Evolutionary conservation across 331 rosid species (phyloP), one percentile per base, ranked within the genome.

Genomic region (Pyracantha coccinea): DNA sequence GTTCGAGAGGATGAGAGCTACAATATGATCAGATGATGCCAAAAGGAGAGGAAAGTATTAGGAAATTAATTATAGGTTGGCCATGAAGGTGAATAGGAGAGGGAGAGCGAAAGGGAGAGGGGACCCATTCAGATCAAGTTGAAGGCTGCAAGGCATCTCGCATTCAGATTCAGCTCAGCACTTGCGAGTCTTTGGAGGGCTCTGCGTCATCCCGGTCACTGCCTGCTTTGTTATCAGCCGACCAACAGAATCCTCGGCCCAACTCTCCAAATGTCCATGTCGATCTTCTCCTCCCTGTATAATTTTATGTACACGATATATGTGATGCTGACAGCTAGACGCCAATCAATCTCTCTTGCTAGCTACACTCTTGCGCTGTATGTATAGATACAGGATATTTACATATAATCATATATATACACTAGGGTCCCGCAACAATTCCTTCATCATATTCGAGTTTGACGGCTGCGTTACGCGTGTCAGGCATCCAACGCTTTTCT

Each of bases 401-500:
- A 23, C 63, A 57, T 15, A 52, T 52, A 52, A 15, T 52, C 57
- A 10, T 38, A 9, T 38, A 35, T 35, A 2, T 10, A 38, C 13
- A 38, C 41, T 33, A 38, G 45, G 45, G 41, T 33, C 11, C 4
- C 11, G 12, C 41, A 8, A 8, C 41, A 35, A 2, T 35, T 35
- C 12, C 41, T 2, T 35, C 41, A 35, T 35, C 45, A 20, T 8
- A 3, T 12, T 13, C 8, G 32, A 33, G 75, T 81, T 81, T 68
- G 88, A 85, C 82, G 82, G 78, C 83, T 78, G 53, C 65, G 28
- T 17, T 75, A 44, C 41, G 54, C 75, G 75, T 69, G 74, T 70
- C 61, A 75, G 72, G 69, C 74, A 71, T 77, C 80, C 19, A 50
- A 27, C 54, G 69, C 33, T 74, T 80, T 77, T 77, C 75, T 83